Evolutionary conservation across 1,139 yeast species (phyloP).

Genomic region (Yamadazyma aaseri): DNA sequence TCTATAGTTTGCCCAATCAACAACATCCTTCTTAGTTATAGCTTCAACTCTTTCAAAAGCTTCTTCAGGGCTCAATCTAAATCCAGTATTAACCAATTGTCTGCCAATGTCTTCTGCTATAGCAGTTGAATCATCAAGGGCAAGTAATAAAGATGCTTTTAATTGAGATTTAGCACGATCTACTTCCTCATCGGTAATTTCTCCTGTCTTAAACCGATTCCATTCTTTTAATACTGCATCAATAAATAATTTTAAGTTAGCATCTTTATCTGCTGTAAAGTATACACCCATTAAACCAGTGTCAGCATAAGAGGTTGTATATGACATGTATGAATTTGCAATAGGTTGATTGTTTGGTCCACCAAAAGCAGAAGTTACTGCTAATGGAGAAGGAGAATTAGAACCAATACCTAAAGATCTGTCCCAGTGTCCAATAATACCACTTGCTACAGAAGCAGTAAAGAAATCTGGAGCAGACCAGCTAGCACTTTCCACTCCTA

Average conservation of each 20-base stretch:
- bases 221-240: slow-evolving; percentile 84
- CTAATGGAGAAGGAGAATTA: slow-evolving; percentile 73
- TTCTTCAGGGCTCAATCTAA: slow-evolving; percentile 86
- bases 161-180: slow-evolving; percentile 93
- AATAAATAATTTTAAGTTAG: slow-evolving; percentile 63
- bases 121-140: slow-evolving; percentile 93
- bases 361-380: slow-evolving; percentile 70
- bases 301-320: slow-evolving; percentile 95
- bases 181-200: slow-evolving; percentile 80
- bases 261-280: slow-evolving; percentile 74
- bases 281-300: slow-evolving; percentile 98
- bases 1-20: slow-evolving; percentile 85
- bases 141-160: slow-evolving; percentile 84
- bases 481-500: slow-evolving; percentile 96
- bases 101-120: slow-evolving; percentile 98
- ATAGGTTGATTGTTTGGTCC: slow-evolving; percentile 52
- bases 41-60: slow-evolving; percentile 81
- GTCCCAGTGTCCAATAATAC: slow-evolving; percentile 97
- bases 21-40: slow-evolving; percentile 76
- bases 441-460: slow-evolving; percentile 94
- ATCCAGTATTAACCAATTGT: slow-evolving; percentile 93
- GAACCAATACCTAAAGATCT: slow-evolving; percentile 80
- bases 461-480: slow-evolving; percentile 97
- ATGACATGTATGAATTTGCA: slow-evolving; percentile 94
- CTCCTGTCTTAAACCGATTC: slow-evolving; percentile 77